Base-by-base conservation (phyloP, 1,139 yeast species). In the Scheffersomyces parashehatae region DNA sequence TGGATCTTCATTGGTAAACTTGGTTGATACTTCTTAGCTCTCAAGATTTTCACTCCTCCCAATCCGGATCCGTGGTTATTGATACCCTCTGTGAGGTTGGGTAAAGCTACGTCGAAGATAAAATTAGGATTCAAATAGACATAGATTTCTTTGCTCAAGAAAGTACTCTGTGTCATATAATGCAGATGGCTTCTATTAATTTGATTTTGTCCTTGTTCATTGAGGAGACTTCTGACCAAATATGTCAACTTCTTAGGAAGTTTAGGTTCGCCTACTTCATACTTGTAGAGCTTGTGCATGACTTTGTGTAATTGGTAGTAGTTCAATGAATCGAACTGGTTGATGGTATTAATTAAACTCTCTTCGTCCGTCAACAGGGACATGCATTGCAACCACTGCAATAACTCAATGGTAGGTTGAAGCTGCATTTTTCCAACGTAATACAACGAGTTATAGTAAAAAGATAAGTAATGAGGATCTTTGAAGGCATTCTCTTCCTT, bases 371-470 rank as follows among this genome's bases (percentile, higher is more conserved):
- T 66, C 36, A 84, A 61, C 31, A 80, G 75, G 0, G 96, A 82
- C 65, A 90, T 81, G 41, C 93, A 86, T 61, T 93, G 98, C 41
- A 91, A 68, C 90, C 96, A 91, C 62, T 93, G 97, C 46, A 93
- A 67, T 29, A 93, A 65, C 60, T 91, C 95, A 44, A 86, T 80
- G 1, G 88, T 72, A 1, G 97, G 91, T 45, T 79, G 80, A 44
- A 90, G 71, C 50, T 88, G 90, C 28, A 68, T 67, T 40, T 81
- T 81, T 9, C 95, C 84, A 32, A 88, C 77, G 44, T 70, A 70
- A 55, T 70, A 82, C 40, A 83, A 68, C 1, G 85, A 68, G 47
- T 78, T 79, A 55, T 81, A 81, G 56, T 76, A 81, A 52, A 82
- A 83, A 16, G 58, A 48, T 32, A 73, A 55, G 40, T 57, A 54